These are phyloP conservation scores for Blastobotrys robertii DNA, from an alignment of 805 yeast genomes.

Conservation along the genomic window DNA sequence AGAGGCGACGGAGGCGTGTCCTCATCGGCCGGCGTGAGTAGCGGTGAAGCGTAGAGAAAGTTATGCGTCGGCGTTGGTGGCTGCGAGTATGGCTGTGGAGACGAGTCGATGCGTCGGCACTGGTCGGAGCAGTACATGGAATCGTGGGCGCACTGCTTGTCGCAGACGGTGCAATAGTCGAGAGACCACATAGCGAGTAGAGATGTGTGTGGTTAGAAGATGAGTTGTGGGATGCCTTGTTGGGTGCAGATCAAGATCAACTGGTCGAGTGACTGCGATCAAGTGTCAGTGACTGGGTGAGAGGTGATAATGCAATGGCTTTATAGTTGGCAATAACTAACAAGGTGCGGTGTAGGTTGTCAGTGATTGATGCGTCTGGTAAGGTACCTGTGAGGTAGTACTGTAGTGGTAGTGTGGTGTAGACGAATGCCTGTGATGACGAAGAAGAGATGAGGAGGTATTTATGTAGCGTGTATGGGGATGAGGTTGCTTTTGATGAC, in stretches of 20 bases:
- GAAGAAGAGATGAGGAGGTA: not conserved
- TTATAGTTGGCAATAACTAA: too few relatives aligned
- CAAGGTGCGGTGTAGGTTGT: too few relatives aligned
- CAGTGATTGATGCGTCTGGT: too few relatives aligned
- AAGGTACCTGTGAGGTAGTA: too few relatives aligned
- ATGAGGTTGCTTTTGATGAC: too few relatives aligned
- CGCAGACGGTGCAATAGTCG: constrained; percentile 52
- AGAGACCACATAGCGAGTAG: constrained; percentile 33
- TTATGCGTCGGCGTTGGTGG: not conserved
- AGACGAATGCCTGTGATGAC: constrained; percentile 1
- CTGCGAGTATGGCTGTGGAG: not conserved
- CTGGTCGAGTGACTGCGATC: not conserved
- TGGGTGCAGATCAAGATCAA: not conserved
- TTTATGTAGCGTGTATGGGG: not conserved
- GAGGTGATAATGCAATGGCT: too few relatives aligned
- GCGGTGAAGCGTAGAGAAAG: constrained; percentile 4
- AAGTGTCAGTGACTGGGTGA: too few relatives aligned
- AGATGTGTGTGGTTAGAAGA: not conserved
- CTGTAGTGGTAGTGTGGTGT: too few relatives aligned
- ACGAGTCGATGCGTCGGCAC: constrained; percentile 29
- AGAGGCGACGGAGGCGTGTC: constrained; percentile 9
- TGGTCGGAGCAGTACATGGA: constrained; percentile 39
- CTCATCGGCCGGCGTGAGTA: constrained; percentile 4
- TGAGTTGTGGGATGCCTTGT: not conserved
- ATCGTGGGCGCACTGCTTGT: constrained; percentile 36